Base-by-base conservation (phyloP, 805 yeast species). In the Yarrowia yakushimensis region DNA sequence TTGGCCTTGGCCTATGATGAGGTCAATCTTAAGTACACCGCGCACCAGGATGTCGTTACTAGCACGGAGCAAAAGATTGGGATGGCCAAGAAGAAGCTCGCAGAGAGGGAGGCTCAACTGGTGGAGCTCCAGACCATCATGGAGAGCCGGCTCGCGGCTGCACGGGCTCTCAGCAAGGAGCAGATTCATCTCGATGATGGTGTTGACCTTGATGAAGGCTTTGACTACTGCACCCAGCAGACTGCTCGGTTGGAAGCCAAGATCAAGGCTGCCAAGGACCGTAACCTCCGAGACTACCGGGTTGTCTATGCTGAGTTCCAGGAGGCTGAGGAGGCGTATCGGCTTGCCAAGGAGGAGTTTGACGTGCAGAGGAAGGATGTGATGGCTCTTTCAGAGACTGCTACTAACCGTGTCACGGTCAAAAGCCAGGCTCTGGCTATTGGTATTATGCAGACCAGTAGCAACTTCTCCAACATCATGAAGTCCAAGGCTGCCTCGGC, bases 11-110 rank as follows among this genome's bases (percentile, higher is more conserved):
- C 18, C 9, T 20, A 20, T 4, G 62, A 63, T 17, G 43, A 46
- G 6, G 15, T 27, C 67, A 15, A 66, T 61, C 25, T 65, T 37
- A 22, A 55, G 65, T 31, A 76, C 82, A 63, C 73, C 27, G 25
- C 73, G 55, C 17, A 27, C 12, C 18, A 20, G 48, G 48, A 55
- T 3, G 8, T 28, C 2, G 39, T 55, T 9, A 15, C 25, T 70
- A 75, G 52, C 71, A 81, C 48, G 70, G 78, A 60, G 68, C 74
- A 61, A 65, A 77, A 97, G 73, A 4, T 48, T 5, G 22, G 5
- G 9, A 87, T 88, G 3, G 91, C 88, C 71, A 78, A 81, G 8
- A 98, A 97, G 12, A 78, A 80, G 57, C 78, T 94, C 45, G 78
- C 78, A 2, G 22, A 18, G 36, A 17, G 20, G 39, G 55, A 31